Percentiles rank a stretch among this genome's conserved stretches.
phyloP scores from a whole-genome alignment of 106 monocot species.

The Dendrobium nobile region DNA sequence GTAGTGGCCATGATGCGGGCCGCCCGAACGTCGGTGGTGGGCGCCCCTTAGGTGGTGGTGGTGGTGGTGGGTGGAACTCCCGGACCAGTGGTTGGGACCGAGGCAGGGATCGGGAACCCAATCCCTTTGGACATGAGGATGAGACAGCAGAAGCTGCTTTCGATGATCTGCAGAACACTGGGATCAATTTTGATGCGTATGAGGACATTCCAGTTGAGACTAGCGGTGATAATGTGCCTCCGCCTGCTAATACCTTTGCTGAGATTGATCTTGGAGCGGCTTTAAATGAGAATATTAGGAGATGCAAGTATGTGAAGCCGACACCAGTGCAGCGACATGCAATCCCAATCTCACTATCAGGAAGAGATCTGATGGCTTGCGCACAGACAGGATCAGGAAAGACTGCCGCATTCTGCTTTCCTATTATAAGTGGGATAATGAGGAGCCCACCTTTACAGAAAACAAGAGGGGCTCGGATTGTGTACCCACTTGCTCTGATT shows the following conservation, averaged over 20 bases:
- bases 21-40: conserved; percentile 15
- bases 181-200: conserved; percentile 74
- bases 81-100: conserved; percentile 43
- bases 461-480: conserved; percentile 45
- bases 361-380: conserved; percentile 78
- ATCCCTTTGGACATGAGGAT: conserved; percentile 53
- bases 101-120: conserved; percentile 34
- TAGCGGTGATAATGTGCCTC: conserved; percentile 51
- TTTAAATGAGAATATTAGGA: conserved; percentile 63
- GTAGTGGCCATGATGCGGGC: conserved; percentile 10
- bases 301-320: conserved; percentile 74
- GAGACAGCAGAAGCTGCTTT: conserved; percentile 9
- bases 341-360: conserved; percentile 57
- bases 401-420: conserved; percentile 79
- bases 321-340: conserved; percentile 78
- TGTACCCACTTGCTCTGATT: conserved; percentile 55
- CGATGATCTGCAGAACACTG: conserved; percentile 35
- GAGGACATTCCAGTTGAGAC: conserved; percentile 79
- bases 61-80: conserved; percentile 42
- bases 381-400: conserved; percentile 83
- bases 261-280: conserved; percentile 69
- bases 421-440: conserved; percentile 73
- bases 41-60: conserved; percentile 20
- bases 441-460: conserved; percentile 32
- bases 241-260: conserved; percentile 58